Base-by-base conservation (phyloP, 2,329 filamentous ascomycete species). In the Trichoderma atroviride region DNA sequence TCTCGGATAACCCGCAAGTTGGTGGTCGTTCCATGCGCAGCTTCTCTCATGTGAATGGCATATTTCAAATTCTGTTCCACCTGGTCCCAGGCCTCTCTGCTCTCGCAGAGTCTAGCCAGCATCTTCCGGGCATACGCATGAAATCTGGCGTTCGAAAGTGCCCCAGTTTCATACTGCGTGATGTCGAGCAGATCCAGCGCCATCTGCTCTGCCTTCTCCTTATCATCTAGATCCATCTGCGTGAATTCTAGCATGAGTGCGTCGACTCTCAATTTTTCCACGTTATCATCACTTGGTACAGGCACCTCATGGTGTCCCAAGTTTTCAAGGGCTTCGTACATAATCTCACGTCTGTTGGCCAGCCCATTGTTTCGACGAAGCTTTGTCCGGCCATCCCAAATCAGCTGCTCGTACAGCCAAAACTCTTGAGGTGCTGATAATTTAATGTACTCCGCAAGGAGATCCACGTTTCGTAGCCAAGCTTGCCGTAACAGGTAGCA, bases 71-170 rank as follows among this genome's bases (percentile, higher is more conserved):
- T 80, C 69, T 75, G 66, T 71, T 80, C 79, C 0, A 78, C 79
- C 29, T 62, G 71, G 24, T 70, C 74, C 75, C 76, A 78, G 63
- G 79, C 77, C 35, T 77, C 72, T 52, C 73, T 72, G 13, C 75
- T 76, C 70, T 80, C 76, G 43, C 78, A 75, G 31, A 80, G 73
- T 50, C 79, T 73, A 0, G 79, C 78, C 43, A 80, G 72, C 79
- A 80, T 80, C 72, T 80, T 80, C 63, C 75, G 77, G 24, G 78
- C 79, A 60, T 80, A 80, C 5, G 79, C 79, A 59, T 80, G 79
- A 43, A 80, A 80, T n/a, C 79, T 74, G 10, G 76, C 79, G 62
- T 73, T 75, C 1, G 77, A 76, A 33, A 76, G 76, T 2, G 74
- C 72, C 35, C 70, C 69, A 5, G 65, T 40, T 6, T 72, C 71